A percentile compares a stretch with the other conserved stretches of the same genome.
Evolutionary conservation across 345 rosid species (phyloP).

Genomic region (Limnanthes douglasii): DNA sequence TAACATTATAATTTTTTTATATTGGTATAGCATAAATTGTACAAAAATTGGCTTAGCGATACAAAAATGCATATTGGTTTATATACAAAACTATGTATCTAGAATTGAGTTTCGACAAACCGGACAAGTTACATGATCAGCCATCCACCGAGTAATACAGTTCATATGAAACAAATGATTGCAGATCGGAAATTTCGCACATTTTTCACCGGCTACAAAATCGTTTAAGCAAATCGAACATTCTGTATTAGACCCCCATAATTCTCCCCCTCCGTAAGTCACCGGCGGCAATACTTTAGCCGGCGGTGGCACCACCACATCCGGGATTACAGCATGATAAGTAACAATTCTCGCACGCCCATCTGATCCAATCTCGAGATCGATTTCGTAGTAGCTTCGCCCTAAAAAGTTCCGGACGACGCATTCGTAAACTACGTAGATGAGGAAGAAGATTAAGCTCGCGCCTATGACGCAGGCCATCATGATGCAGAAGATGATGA

Average conservation of each 20-base stretch:
- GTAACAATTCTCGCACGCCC: constrained; percentile 10
- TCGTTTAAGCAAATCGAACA: constrained; percentile 17
- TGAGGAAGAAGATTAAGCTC: constrained; percentile 10
- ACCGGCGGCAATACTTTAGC: constrained; percentile 1
- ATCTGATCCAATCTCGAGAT: constrained; percentile 16
- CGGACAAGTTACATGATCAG: constrained; percentile 19
- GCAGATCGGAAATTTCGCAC: constrained; percentile 14
- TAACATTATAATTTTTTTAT: too few species aligned
- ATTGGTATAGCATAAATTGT: too few species aligned
- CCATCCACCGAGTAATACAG: constrained; percentile 16
- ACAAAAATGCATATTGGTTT: too few species aligned
- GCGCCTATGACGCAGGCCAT: constrained; percentile 12
- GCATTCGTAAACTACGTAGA: constrained; percentile 12
- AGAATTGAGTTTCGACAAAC: constrained; percentile 11
- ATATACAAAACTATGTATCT: too few species aligned
- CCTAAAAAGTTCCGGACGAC: constrained; percentile 14
- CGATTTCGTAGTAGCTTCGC: constrained; percentile 8
- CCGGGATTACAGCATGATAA: constrained; percentile 9
- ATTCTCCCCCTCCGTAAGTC: neutral
- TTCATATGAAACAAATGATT: constrained; percentile 14
- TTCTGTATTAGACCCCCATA: neutral
- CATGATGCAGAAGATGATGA: constrained; percentile 13
- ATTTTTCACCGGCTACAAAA: constrained; percentile 10
- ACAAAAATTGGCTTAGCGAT: too few species aligned
- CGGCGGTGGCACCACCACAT: neutral